Conservation (phyloP, 2,329 filamentous ascomycete genomes). For the Ambrosiella cleistominuta region DNA sequence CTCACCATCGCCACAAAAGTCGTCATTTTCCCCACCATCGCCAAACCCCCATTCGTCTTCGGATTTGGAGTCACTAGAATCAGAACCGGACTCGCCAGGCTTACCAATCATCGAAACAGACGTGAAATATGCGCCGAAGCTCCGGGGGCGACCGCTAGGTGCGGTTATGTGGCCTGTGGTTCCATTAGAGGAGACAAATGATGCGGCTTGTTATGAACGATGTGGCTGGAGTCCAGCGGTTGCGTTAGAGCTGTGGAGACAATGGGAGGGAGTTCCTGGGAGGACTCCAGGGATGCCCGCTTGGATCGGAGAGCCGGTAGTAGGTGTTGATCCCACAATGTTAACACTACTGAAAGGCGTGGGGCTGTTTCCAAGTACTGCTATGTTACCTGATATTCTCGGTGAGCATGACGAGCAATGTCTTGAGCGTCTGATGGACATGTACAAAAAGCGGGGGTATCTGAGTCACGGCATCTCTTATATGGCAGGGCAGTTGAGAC, state of each 20-base stretch:
- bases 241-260: neutral
- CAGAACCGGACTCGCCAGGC: neutral
- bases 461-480: neutral
- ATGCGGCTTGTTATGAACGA: neutral
- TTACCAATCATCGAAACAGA: neutral
- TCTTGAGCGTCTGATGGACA: neutral
- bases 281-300: too few species aligned
- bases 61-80: too few species aligned
- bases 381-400: neutral
- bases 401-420: neutral
- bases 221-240: neutral
- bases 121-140: neutral
- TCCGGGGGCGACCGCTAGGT: neutral
- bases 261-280: neutral
- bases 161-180: neutral
- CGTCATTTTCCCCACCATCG: neutral
- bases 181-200: neutral
- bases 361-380: neutral
- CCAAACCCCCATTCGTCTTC: neutral
- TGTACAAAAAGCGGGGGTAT: neutral
- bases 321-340: neutral
- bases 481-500: neutral
- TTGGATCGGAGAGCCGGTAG: neutral
- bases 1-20: neutral
- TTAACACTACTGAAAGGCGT: neutral